These are phyloP conservation scores for Cryptococcus hybrid DNA, from an alignment of 1,284 basidiomycete genomes.

Conservation along the genomic window DNA sequence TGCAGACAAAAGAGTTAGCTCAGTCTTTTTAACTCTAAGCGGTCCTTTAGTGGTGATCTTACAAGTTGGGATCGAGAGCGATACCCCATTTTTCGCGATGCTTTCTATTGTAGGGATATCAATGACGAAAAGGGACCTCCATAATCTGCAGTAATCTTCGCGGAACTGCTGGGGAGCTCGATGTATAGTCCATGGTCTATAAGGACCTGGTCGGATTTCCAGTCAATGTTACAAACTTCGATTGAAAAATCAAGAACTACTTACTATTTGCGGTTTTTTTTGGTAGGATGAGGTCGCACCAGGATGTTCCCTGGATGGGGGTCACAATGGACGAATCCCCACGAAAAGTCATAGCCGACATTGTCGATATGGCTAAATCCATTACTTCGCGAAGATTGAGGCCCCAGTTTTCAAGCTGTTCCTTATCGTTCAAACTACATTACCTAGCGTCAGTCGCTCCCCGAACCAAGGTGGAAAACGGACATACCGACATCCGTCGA, in stretches of 20 bases:
- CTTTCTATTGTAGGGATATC: conserved; percentile 64
- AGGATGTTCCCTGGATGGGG: conserved; percentile 75
- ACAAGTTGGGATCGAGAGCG: conserved; percentile 66
- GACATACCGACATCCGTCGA: conserved; percentile 60
- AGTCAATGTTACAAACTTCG: background rate
- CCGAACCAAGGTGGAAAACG: too few species aligned
- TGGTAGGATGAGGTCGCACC: conserved; percentile 66
- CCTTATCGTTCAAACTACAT: conserved; percentile 64
- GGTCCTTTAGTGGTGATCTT: background rate
- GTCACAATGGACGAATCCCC: conserved; percentile 73
- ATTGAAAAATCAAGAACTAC: conserved; percentile 2
- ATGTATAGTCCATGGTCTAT: conserved; percentile 89
- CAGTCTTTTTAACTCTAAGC: background rate
- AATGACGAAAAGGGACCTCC: conserved; percentile 70
- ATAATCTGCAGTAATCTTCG: conserved; percentile 71
- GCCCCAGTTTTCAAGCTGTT: conserved; percentile 45
- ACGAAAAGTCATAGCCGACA: conserved; percentile 81
- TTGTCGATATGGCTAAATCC: conserved; percentile 57
- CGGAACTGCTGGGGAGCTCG: conserved; percentile 62
- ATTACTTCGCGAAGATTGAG: conserved; percentile 55
- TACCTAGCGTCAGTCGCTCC: background rate
- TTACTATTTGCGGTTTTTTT: conserved; percentile 71
- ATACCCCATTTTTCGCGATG: conserved; percentile 75
- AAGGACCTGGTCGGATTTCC: conserved; percentile 49
- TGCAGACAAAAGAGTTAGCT: conserved; percentile 5